Evolutionary conservation across 2,329 filamentous ascomycete species (phyloP).

Genomic region (Trichoderma afroharzianum): DNA sequence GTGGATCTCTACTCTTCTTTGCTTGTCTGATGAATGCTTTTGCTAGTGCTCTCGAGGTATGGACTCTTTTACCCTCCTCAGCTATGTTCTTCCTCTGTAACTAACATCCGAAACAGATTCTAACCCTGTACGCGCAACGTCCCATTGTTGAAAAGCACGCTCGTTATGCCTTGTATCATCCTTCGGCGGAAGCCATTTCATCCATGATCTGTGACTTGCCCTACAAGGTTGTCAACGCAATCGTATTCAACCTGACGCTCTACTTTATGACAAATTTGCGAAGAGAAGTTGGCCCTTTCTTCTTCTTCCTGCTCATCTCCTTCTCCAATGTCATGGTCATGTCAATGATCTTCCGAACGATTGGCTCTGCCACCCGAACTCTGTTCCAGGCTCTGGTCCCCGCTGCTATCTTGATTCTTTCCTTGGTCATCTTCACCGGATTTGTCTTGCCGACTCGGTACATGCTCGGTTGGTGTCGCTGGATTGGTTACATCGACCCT

Average conservation of each 20-base stretch:
- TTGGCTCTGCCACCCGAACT: conserved; percentile 72
- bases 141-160: conserved; percentile 89
- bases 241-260: conserved; percentile 73
- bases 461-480: conserved; percentile 77
- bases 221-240: conserved; percentile 67
- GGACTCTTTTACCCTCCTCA: conserved; percentile 15
- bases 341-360: conserved; percentile 82
- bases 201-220: conserved; percentile 86
- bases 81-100: not conserved
- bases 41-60: conserved; percentile 68
- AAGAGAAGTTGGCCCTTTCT: conserved; percentile 71
- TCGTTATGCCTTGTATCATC: conserved; percentile 84
- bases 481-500: conserved; percentile 79
- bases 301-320: conserved; percentile 77
- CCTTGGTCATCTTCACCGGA: conserved; percentile 66
- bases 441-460: conserved; percentile 63
- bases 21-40: conserved; percentile 85
- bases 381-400: conserved; percentile 62
- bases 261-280: conserved; percentile 87
- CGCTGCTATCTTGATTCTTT: conserved; percentile 59
- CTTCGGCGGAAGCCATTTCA: conserved; percentile 80
- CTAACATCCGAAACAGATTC: conserved; percentile 49
- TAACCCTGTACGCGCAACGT: conserved; percentile 82
- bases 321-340: conserved; percentile 71
- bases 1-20: conserved; percentile 81